phyloP scores from a whole-genome alignment of 768 basidiomycete species.

The Russula foetens region DNA sequence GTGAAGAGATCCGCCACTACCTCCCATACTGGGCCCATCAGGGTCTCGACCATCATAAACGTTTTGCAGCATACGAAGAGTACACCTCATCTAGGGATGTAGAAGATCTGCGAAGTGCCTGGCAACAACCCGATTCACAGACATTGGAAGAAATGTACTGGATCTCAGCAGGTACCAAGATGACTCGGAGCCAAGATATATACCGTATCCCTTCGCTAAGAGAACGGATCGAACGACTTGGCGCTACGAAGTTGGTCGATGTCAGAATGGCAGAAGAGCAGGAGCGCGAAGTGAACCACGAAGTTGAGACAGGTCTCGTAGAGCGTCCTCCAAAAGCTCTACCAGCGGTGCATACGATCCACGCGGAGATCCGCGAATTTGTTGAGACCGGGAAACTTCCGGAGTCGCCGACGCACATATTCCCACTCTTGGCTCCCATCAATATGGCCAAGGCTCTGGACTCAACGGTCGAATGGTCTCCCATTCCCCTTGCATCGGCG shows the following conservation, averaged over 20 bases:
- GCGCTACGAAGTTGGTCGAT: not conserved
- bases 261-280: conserved; percentile 14
- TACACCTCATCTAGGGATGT: not conserved
- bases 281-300: conserved; percentile 13
- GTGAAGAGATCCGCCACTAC: too few relatives aligned
- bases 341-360: not conserved
- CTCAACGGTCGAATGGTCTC: too few relatives aligned
- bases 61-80: not conserved
- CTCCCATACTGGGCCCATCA: too few relatives aligned
- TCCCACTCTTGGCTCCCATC: too few relatives aligned
- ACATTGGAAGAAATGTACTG: too few relatives aligned
- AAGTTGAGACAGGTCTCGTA: not conserved
- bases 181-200: not conserved
- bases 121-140: conserved; percentile 13
- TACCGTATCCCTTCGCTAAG: not conserved
- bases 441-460: too few relatives aligned
- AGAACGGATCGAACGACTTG: conserved; percentile 6
- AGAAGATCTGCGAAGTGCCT: not conserved
- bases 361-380: too few relatives aligned
- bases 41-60: too few relatives aligned
- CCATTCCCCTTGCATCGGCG: too few relatives aligned
- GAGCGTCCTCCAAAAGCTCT: not conserved
- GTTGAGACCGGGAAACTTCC: too few relatives aligned
- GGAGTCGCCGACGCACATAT: too few relatives aligned
- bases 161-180: too few relatives aligned